phyloP scores from a whole-genome alignment of 129 eudicot species.

The Centella asiatica region DNA sequence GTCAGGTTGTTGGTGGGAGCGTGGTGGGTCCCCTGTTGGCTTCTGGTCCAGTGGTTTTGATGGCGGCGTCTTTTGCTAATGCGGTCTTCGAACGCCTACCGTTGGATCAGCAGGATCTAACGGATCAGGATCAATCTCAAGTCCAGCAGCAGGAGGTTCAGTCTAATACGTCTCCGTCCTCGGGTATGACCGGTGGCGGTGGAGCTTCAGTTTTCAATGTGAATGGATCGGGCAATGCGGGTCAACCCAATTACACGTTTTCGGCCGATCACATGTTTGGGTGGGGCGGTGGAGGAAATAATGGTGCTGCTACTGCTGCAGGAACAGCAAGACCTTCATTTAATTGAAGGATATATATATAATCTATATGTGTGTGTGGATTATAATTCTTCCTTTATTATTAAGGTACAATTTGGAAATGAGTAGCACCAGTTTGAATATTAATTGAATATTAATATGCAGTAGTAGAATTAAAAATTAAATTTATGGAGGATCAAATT shows the following conservation, averaged over 20 bases:
- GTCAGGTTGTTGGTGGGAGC: conserved; percentile 62
- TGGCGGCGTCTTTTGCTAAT: conserved; percentile 77
- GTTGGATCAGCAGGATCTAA: conserved; percentile 24
- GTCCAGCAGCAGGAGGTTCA: conserved; percentile 16
- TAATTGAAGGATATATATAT: conserved; percentile 1
- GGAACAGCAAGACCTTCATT: conserved; percentile 34
- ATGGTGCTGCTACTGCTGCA: conserved; percentile 15
- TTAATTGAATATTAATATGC: too few species aligned
- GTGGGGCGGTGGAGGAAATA: conserved; percentile 35
- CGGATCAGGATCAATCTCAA: too few species aligned
- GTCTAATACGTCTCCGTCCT: conserved; percentile 50
- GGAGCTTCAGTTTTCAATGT: conserved; percentile 13
- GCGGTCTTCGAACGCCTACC: conserved; percentile 63
- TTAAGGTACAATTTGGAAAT: too few species aligned
- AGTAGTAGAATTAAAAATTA: too few species aligned
- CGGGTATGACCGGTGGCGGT: conserved; percentile 39
- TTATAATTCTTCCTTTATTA: too few species aligned
- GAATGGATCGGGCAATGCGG: conserved; percentile 7
- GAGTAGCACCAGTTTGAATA: too few species aligned
- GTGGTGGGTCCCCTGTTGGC: conserved; percentile 53
- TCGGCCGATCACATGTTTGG: conserved; percentile 46
- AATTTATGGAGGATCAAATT: neutral
- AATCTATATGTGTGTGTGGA: too few species aligned
- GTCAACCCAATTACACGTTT: conserved; percentile 19
- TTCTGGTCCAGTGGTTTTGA: conserved; percentile 37